phyloP scores from a whole-genome alignment of 2,329 filamentous ascomycete species.

The Colletotrichum orchidophilum region DNA sequence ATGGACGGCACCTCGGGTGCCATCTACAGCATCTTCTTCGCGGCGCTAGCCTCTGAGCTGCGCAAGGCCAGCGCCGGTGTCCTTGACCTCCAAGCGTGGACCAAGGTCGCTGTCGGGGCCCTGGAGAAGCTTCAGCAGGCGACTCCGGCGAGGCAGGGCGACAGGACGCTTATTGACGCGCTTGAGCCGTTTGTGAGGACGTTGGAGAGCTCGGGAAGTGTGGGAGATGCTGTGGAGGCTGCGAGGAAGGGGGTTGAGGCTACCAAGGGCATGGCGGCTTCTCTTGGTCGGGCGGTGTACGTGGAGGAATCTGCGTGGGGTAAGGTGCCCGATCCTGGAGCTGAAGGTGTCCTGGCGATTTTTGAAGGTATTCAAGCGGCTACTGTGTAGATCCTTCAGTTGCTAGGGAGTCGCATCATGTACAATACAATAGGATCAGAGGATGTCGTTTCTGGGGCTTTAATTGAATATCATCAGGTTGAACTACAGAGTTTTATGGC shows the following conservation, averaged over 20 bases:
- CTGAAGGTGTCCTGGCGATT: constrained; percentile 68
- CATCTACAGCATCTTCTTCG: constrained; percentile 80
- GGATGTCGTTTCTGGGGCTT: not conserved
- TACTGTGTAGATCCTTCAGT: not conserved
- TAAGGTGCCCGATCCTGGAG: constrained; percentile 78
- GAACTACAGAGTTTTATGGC: not conserved
- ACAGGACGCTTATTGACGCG: constrained; percentile 78
- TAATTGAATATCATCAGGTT: not conserved
- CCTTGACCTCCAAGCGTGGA: constrained; percentile 4
- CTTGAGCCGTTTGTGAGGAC: constrained; percentile 74
- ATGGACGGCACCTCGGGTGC: constrained; percentile 84
- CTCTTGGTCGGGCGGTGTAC: constrained; percentile 77
- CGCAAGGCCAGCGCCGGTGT: not conserved
- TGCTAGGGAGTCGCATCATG: not conserved
- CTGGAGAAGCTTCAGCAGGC: constrained; percentile 52
- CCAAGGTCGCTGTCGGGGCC: constrained; percentile 1
- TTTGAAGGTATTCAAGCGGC: constrained; percentile 64
- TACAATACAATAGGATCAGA: not conserved
- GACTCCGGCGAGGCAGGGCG: constrained; percentile 76
- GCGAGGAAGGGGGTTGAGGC: constrained; percentile 71
- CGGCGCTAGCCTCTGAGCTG: constrained; percentile 62
- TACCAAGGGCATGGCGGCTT: constrained; percentile 80
- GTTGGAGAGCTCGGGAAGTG: constrained; percentile 64
- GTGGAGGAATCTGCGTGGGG: constrained; percentile 74
- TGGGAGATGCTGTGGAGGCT: constrained; percentile 56